These are phyloP conservation scores for Penicillium sp. DNA, from an alignment of 2,329 filamentous ascomycete genomes.

Conservation along the genomic window DNA sequence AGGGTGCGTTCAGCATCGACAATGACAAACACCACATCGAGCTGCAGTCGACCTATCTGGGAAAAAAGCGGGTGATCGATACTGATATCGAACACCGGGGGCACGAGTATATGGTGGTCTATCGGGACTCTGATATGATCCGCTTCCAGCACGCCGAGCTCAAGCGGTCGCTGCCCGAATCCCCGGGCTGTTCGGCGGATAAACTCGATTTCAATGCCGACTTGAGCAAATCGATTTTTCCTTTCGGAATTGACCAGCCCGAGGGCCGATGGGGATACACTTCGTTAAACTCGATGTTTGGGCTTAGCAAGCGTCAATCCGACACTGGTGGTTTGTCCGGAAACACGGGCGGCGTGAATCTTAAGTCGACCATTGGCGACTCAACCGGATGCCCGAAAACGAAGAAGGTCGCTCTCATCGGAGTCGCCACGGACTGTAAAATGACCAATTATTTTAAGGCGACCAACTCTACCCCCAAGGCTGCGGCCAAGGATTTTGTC, in stretches of 20 bases:
- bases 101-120: slow-evolving; percentile 83
- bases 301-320: slow-evolving; percentile 60
- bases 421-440: slow-evolving; percentile 88
- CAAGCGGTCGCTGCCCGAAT: slow-evolving; percentile 54
- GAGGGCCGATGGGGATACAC: slow-evolving; percentile 59
- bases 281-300: slow-evolving; percentile 66
- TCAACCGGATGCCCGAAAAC: slow-evolving; percentile 82
- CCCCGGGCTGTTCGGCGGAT: slow-evolving; percentile 68
- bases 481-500: slow-evolving; percentile 69
- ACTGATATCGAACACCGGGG: slow-evolving; percentile 58
- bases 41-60: slow-evolving; percentile 68
- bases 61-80: slow-evolving; percentile 69
- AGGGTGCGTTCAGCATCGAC: slow-evolving; percentile 80
- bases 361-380: slow-evolving; percentile 74
- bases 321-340: slow-evolving; percentile 68
- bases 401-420: slow-evolving; percentile 87
- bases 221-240: slow-evolving; percentile 65
- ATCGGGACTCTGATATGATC: slow-evolving; percentile 82
- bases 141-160: slow-evolving; percentile 56
- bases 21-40: slow-evolving; percentile 86
- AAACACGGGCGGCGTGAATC: slow-evolving; percentile 76
- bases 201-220: slow-evolving; percentile 75
- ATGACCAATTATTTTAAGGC: slow-evolving; percentile 71
- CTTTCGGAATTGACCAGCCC: slow-evolving; percentile 53
- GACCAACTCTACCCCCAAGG: slow-evolving; percentile 44